phyloP scores from a whole-genome alignment of 176 grass and related monocot genomes.

The Oryza officinalis region DNA sequence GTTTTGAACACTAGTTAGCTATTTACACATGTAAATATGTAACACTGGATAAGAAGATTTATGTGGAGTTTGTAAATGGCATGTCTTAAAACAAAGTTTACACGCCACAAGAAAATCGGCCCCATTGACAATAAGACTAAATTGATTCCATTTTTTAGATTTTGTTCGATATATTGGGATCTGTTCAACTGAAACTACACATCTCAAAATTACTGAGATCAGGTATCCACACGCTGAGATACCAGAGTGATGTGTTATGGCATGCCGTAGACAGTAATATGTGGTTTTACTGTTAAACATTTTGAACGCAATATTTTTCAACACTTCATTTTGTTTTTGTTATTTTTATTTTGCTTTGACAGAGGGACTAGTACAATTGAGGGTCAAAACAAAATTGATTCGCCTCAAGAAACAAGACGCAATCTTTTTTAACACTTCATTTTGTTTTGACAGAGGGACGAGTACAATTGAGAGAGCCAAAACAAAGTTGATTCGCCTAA shows the following conservation, averaged over 20 bases:
- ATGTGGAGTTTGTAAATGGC: not conserved
- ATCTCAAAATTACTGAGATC: not conserved
- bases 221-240: not conserved
- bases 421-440: not conserved
- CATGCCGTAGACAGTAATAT: not conserved
- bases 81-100: not conserved
- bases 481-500: not conserved
- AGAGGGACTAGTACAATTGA: not conserved
- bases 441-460: not conserved
- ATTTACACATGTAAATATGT: not conserved
- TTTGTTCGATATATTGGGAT: not conserved
- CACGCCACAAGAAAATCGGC: not conserved
- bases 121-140: not conserved
- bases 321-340: not conserved
- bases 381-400: not conserved
- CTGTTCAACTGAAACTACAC: not conserved
- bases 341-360: not conserved
- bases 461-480: not conserved
- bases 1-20: slow-evolving; percentile 9
- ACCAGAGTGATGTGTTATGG: not conserved
- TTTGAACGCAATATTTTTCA: not conserved
- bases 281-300: not conserved
- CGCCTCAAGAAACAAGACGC: not conserved
- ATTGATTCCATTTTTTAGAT: not conserved
- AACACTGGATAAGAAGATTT: not conserved